These are phyloP conservation scores for Raphanus sativus DNA, from an alignment of 345 rosid genomes.

Conservation along the genomic window DNA sequence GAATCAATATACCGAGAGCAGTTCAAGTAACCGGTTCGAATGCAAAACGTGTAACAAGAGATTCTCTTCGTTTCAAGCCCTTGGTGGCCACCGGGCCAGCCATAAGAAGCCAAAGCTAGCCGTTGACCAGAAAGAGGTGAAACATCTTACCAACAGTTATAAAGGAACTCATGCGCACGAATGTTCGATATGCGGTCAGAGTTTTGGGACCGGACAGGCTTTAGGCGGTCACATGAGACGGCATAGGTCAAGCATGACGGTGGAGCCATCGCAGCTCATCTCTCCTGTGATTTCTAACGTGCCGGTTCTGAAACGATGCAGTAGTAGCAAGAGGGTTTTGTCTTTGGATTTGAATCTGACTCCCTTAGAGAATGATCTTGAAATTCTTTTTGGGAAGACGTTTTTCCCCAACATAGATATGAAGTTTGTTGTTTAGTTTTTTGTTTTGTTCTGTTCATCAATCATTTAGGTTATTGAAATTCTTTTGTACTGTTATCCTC, in stretches of 20 bases:
- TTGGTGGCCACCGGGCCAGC: conserved; percentile 80
- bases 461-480: background rate
- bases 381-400: conserved; percentile 47
- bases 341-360: conserved; percentile 72
- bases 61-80: conserved; percentile 72
- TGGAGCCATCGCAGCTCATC: conserved; percentile 16
- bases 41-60: conserved; percentile 69
- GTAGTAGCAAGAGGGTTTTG: conserved; percentile 52
- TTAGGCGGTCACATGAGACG: conserved; percentile 81
- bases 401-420: conserved; percentile 56
- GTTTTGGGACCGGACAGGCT: conserved; percentile 68
- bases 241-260: conserved; percentile 42
- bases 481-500: conserved; percentile 19
- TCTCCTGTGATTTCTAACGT: conserved; percentile 25
- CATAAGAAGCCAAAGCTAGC: conserved; percentile 53
- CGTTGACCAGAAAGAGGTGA: conserved; percentile 27
- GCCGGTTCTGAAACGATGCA: conserved; percentile 56
- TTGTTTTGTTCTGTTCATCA: background rate
- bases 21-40: conserved; percentile 38
- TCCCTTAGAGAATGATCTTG: conserved; percentile 78
- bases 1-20: conserved; percentile 12
- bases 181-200: conserved; percentile 62
- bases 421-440: conserved; percentile 30
- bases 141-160: conserved; percentile 1
- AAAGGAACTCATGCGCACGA: conserved; percentile 41